A percentile compares a stretch with the other conserved stretches of the same genome.
These are phyloP conservation scores for Aureobasidium sp. DNA, from an alignment of 2,329 filamentous ascomycete genomes.

Conservation along the genomic window DNA sequence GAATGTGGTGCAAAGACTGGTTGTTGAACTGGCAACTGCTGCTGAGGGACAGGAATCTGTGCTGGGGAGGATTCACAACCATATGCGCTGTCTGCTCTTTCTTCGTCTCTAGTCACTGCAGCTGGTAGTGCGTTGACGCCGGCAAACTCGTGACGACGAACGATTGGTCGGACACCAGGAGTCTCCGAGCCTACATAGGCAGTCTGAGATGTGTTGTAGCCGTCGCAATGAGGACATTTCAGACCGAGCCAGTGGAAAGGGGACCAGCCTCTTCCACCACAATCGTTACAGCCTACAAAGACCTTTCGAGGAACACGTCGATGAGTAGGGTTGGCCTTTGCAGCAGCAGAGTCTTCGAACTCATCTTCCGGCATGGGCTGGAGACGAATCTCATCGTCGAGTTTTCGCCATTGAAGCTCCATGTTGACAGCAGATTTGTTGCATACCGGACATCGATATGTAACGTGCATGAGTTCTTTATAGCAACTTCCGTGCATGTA, in stretches of 20 bases:
- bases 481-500: constrained; percentile 91
- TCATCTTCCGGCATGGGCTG: constrained; percentile 76
- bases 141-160: constrained; percentile 30
- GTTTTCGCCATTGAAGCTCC: constrained; percentile 86
- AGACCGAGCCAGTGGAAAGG: constrained; percentile 91
- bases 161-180: constrained; percentile 17
- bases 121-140: constrained; percentile 27
- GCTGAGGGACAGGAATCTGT: constrained; percentile 4
- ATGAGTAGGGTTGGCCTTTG: neutral
- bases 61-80: constrained; percentile 5
- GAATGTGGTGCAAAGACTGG: neutral
- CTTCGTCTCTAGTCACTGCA: constrained; percentile 11
- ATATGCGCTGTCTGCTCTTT: constrained; percentile 19
- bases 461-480: constrained; percentile 76
- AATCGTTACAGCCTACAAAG: constrained; percentile 90
- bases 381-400: constrained; percentile 76
- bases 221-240: constrained; percentile 64
- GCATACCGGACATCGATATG: constrained; percentile 95
- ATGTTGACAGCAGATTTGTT: constrained; percentile 96
- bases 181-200: constrained; percentile 35
- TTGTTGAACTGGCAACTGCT: neutral
- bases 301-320: constrained; percentile 43
- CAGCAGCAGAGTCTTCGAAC: constrained; percentile 18
- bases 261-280: constrained; percentile 77
- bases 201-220: constrained; percentile 47